A percentile compares a stretch with the other conserved stretches of the same genome.
phyloP scores from a whole-genome alignment of 805 yeast genomes.

The Yamadazyma tumulicola region DNA sequence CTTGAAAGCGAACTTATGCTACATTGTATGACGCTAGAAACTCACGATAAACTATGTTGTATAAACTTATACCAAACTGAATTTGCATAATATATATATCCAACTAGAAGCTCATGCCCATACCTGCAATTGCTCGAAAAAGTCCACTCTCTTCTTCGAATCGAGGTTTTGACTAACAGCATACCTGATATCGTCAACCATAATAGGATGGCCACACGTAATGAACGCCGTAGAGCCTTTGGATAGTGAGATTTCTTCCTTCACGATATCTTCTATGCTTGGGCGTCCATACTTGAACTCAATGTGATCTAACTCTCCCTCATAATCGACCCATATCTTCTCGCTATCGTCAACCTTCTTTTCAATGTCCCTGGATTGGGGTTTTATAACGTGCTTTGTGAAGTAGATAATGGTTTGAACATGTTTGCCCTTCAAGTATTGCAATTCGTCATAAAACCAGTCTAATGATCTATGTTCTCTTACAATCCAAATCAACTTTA shows the following conservation, averaged over 20 bases:
- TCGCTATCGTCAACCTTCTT: constrained; percentile 8
- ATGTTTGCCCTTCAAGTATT: constrained; percentile 17
- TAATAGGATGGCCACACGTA: constrained; percentile 59
- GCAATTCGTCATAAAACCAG: constrained; percentile 46
- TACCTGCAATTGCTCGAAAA: constrained; percentile 69
- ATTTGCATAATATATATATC: background rate
- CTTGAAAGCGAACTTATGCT: no score
- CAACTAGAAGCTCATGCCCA: constrained; percentile 44
- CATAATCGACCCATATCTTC: constrained; percentile 5
- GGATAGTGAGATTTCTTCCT: constrained; percentile 31
- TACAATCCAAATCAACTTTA: constrained; percentile 62
- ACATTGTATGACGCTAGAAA: no score
- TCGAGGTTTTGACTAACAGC: constrained; percentile 42
- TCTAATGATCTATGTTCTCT: constrained; percentile 47
- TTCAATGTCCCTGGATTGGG: constrained; percentile 6
- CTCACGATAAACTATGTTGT: no score
- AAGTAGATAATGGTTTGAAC: constrained; percentile 27
- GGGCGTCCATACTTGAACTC: constrained; percentile 50
- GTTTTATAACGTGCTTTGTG: constrained; percentile 19
- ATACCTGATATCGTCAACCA: constrained; percentile 55
- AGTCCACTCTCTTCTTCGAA: constrained; percentile 52
- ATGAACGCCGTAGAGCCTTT: constrained; percentile 49
- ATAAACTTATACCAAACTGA: no score
- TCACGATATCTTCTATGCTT: constrained; percentile 35
- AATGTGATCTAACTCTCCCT: constrained; percentile 26